Percentiles rank a stretch among this genome's conserved stretches.
Conservation (phyloP, 495 filamentous ascomycete genomes). For the Oleoguttula mirabilis region DNA sequence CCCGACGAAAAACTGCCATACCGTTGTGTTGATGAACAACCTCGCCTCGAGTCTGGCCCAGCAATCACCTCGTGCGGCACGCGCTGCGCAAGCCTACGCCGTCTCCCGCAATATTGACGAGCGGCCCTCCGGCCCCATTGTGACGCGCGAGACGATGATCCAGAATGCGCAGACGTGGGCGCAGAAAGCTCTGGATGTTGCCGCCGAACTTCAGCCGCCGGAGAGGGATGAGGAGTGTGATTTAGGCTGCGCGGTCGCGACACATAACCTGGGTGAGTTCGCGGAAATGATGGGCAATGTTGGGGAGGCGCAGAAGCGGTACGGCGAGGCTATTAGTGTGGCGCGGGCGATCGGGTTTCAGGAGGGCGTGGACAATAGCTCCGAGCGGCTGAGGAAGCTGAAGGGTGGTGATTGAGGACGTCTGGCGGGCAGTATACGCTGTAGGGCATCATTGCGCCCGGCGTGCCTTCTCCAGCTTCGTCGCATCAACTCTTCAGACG, state of each 20-base stretch:
- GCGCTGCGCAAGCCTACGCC: conserved; percentile 14
- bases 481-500: no score
- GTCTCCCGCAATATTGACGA: not conserved
- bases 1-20: conserved; percentile 48
- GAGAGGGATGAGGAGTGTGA: conserved; percentile 73
- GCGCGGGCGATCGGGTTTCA: conserved; percentile 51
- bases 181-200: conserved; percentile 53
- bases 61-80: conserved; percentile 39
- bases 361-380: conserved; percentile 40
- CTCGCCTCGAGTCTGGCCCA: conserved; percentile 54
- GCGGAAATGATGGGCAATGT: conserved; percentile 54
- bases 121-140: conserved; percentile 4
- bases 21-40: conserved; percentile 71
- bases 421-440: no score
- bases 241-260: conserved; percentile 69
- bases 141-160: conserved; percentile 39
- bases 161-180: conserved; percentile 61
- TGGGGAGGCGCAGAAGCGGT: conserved; percentile 50
- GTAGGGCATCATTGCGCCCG: no score
- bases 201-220: conserved; percentile 41
- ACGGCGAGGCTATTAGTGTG: conserved; percentile 50
- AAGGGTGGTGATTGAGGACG: no score
- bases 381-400: conserved; percentile 9
- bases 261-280: conserved; percentile 74
- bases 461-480: no score